These are phyloP conservation scores for Hypoxylon sp. DNA, from an alignment of 2,329 filamentous ascomycete genomes.

Conservation along the genomic window DNA sequence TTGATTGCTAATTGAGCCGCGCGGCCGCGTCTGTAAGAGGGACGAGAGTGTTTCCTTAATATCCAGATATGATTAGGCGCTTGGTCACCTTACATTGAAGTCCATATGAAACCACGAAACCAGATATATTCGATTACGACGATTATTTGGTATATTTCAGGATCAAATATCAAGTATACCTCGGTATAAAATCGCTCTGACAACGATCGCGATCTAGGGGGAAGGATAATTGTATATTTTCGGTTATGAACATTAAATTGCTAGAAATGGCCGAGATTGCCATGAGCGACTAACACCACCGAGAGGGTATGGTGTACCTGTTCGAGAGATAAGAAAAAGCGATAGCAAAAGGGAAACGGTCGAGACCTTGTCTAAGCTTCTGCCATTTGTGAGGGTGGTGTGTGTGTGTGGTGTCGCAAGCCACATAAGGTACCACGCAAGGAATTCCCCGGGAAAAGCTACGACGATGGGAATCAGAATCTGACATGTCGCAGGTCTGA, in stretches of 20 bases:
- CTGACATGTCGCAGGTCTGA: conserved; percentile 36
- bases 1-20: conserved; percentile 33
- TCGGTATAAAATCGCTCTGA: conserved; percentile 8
- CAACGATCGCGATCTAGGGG: conserved; percentile 38
- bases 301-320: conserved; percentile 22
- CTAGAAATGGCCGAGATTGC: conserved; percentile 33
- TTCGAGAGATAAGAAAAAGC: conserved; percentile 13
- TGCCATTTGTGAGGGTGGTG: conserved; percentile 15
- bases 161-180: conserved; percentile 22
- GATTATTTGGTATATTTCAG: not conserved
- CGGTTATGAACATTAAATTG: conserved; percentile 12
- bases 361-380: conserved; percentile 36
- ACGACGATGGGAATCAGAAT: conserved; percentile 32
- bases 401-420: conserved; percentile 40
- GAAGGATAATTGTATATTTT: conserved; percentile 19
- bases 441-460: conserved; percentile 36
- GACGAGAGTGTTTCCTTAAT: conserved; percentile 15
- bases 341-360: conserved; percentile 16
- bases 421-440: conserved; percentile 47
- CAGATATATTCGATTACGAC: conserved; percentile 1
- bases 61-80: not conserved
- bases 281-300: conserved; percentile 26
- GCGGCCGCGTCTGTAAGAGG: conserved; percentile 16
- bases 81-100: conserved; percentile 8
- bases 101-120: not conserved